Conservation (phyloP, 805 yeast genomes). For the Lipomyces orientalis region DNA sequence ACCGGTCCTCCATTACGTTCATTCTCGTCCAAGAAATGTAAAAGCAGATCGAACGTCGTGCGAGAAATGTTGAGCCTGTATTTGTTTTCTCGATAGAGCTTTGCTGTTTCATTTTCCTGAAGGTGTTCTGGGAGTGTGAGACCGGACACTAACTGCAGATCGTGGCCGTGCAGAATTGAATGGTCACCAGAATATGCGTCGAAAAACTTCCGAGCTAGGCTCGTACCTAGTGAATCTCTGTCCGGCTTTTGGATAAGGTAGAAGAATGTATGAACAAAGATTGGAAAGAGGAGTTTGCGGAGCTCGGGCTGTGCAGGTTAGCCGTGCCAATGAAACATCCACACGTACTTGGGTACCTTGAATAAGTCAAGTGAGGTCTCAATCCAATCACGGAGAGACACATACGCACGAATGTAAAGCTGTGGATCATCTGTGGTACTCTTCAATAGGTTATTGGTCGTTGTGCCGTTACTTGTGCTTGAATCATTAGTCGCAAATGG, state of each 20-base stretch:
- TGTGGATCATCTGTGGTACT: conserved; percentile 59
- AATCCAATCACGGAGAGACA: conserved; percentile 83
- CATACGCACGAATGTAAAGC: conserved; percentile 78
- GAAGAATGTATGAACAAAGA: conserved; percentile 87
- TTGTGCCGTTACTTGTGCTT: conserved; percentile 41
- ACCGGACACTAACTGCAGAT: conserved; percentile 71
- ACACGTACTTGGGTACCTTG: conserved; percentile 44
- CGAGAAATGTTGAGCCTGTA: conserved; percentile 78
- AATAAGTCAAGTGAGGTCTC: conserved; percentile 90
- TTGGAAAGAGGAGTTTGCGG: conserved; percentile 81
- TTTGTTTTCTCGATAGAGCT: conserved; percentile 71
- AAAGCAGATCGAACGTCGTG: conserved; percentile 80
- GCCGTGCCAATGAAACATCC: conserved; percentile 37
- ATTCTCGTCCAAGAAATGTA: conserved; percentile 88
- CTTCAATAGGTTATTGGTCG: conserved; percentile 45
- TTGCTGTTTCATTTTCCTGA: conserved; percentile 80
- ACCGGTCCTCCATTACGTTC: conserved; percentile 91
- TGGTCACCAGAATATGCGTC: conserved; percentile 78
- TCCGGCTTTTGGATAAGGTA: conserved; percentile 73
- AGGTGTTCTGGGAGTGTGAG: conserved; percentile 81
- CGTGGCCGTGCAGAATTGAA: conserved; percentile 74
- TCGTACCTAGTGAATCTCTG: conserved; percentile 40
- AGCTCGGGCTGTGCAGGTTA: conserved; percentile 64
- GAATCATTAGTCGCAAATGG: conserved; percentile 28
- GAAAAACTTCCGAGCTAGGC: conserved; percentile 71